A percentile compares a stretch with the other conserved stretches of the same genome.
phyloP scores from a whole-genome alignment of 1,139 yeast genomes.

The Debaryomyces nepalensis region DNA sequence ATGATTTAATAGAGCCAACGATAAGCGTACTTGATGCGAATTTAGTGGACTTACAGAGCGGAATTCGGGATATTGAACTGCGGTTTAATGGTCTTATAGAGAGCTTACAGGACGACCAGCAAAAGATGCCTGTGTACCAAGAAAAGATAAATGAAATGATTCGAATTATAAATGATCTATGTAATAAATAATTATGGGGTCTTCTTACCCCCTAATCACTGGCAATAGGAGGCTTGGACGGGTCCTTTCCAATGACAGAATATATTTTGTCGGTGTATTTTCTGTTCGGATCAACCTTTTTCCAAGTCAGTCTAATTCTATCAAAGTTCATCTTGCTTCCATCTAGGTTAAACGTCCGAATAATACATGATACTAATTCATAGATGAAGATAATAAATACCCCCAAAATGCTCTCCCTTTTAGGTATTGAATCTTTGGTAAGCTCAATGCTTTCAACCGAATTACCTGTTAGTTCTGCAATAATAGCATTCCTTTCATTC shows the following conservation, averaged over 20 bases:
- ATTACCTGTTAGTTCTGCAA: conserved; percentile 32
- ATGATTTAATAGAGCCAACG: conserved; percentile 20
- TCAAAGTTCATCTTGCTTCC: conserved; percentile 50
- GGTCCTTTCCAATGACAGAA: conserved; percentile 39
- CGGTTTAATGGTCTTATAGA: conserved; percentile 15
- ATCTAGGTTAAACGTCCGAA: conserved; percentile 41
- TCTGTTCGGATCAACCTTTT: conserved; percentile 50
- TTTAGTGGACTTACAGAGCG: conserved; percentile 17
- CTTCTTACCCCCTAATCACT: conserved; percentile 1
- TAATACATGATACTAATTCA: conserved; percentile 36
- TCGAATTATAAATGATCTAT: conserved; percentile 24
- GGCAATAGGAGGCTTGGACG: conserved; percentile 19
- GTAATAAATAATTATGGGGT: conserved; percentile 1
- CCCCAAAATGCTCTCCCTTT: conserved; percentile 16
- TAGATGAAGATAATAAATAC: conserved; percentile 33
- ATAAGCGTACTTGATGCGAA: conserved; percentile 23
- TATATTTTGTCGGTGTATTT: conserved; percentile 44
- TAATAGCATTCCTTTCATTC: conserved; percentile 34
- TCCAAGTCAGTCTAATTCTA: conserved; percentile 49
- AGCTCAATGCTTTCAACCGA: conserved; percentile 23
- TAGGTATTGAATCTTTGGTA: conserved; percentile 8
- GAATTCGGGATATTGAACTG: conserved; percentile 18
- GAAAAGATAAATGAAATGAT: conserved; percentile 28
- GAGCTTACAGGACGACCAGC: conserved; percentile 13
- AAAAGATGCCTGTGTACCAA: conserved; percentile 21